Percentiles rank a stretch among this genome's conserved stretches.
These are phyloP conservation scores for Pichia sp. DNA, from an alignment of 1,139 yeast species.

Conservation along the genomic window DNA sequence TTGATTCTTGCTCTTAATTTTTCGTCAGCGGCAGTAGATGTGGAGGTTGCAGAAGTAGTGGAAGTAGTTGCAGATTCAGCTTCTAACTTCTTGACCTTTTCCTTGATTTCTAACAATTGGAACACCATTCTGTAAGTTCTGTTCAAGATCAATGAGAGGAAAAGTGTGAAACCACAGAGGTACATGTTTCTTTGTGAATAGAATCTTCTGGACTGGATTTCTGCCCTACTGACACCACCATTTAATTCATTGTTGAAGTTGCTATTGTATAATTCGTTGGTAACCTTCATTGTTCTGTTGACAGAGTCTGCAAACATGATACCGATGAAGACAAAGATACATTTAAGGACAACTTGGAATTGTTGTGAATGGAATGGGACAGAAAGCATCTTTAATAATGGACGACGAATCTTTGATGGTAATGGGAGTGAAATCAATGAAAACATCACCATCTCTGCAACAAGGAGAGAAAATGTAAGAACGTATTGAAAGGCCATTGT, in stretches of 20 bases:
- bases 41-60: neutral
- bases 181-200: slow-evolving; percentile 98
- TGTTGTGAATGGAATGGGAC: slow-evolving; percentile 71
- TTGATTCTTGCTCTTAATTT: slow-evolving; percentile 53
- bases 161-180: slow-evolving; percentile 92
- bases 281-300: slow-evolving; percentile 75
- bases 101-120: slow-evolving; percentile 63
- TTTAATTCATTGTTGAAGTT: slow-evolving; percentile 49
- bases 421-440: slow-evolving; percentile 81
- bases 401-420: slow-evolving; percentile 73
- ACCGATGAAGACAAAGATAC: slow-evolving; percentile 80
- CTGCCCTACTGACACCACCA: slow-evolving; percentile 60
- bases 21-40: neutral
- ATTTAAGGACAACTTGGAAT: slow-evolving; percentile 75
- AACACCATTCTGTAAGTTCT: slow-evolving; percentile 85
- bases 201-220: slow-evolving; percentile 85
- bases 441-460: slow-evolving; percentile 79
- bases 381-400: slow-evolving; percentile 59
- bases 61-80: slow-evolving; percentile 19
- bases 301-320: slow-evolving; percentile 87
- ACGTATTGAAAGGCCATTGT: slow-evolving; percentile 31
- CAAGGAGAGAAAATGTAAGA: slow-evolving; percentile 64
- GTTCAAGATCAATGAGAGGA: slow-evolving; percentile 79
- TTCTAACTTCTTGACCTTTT: slow-evolving; percentile 43
- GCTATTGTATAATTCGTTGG: slow-evolving; percentile 48